Evolutionary conservation across 495 filamentous ascomycete genomes (phyloP), one percentile per base, ranked within the genome.

Genomic region (Xylaria telfairii): DNA sequence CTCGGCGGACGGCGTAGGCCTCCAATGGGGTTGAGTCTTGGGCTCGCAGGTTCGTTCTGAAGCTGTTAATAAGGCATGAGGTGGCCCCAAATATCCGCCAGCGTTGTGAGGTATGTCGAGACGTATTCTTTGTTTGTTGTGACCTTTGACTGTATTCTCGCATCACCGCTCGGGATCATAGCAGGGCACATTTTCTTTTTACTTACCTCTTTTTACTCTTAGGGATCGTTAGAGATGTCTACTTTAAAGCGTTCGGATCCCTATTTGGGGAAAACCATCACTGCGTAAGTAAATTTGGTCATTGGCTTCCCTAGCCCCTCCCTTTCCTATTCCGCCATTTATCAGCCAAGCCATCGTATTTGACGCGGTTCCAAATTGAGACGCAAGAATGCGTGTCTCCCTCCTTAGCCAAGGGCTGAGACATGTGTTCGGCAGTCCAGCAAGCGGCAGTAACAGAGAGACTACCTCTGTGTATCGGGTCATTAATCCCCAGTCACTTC

Each of bases 211-310:
- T 21, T 21, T 3, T 8, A 49, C 19, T 54, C 34, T 41, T 54
- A n/a, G 13, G 37, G 8, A 19, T 30, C 19, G 24, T 46, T 59
- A 46, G 19, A 57, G 9, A 70, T 70, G 68, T 47, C 61, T 59
- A 19, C 49, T 46, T 41, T 30, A 39, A 65, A 70, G 37, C 61
- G 15, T 57, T 26, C 42, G 12, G 61, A 70, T 44, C 60, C 57
- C 37, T 70, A 70, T 39, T 21, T 56, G 28, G 68, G 68, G 60
- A 70, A 70, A 44, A 51, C 28, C 34, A 70, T 70, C 37, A 56
- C 68, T 13, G 60, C 68, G 68, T 70, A 70, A 70, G 68, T 65
- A 19, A 15, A 53, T 28, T 49, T 42, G 15, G 46, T 21, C 39
- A 39, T 30, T 12, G 24, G 32, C 28, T 28, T 39, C 42, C 5